A percentile compares a stretch with the other conserved stretches of the same genome.
These are phyloP conservation scores for Ophiostoma sp. DNA, from an alignment of 2,329 filamentous ascomycete species.

Conservation along the genomic window DNA sequence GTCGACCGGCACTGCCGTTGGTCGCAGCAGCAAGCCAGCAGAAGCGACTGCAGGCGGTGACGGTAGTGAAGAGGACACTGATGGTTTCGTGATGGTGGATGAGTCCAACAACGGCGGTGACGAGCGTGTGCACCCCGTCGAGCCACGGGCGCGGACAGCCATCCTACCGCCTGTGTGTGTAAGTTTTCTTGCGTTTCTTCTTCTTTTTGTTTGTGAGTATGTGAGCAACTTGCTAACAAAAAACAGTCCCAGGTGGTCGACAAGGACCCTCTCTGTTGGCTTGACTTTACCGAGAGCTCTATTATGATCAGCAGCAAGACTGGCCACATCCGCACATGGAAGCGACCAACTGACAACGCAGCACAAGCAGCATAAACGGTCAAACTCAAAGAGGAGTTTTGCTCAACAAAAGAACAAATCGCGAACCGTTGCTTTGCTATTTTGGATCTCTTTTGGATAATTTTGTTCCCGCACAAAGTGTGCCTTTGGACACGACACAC, in stretches of 20 bases:
- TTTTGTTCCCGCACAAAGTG: background rate
- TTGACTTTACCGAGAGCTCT: conserved; percentile 90
- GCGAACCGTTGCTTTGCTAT: background rate
- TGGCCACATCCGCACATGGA: conserved; percentile 61
- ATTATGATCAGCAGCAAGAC: conserved; percentile 91
- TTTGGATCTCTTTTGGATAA: background rate
- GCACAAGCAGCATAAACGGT: conserved; percentile 30
- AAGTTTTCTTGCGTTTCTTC: conserved; percentile 36
- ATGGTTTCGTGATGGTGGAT: conserved; percentile 42
- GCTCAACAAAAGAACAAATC: background rate
- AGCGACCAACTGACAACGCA: conserved; percentile 43
- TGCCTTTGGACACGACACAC: background rate
- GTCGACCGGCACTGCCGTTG: conserved; percentile 13
- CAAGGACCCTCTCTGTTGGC: conserved; percentile 81
- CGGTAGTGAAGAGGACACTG: conserved; percentile 53
- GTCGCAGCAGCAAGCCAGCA: conserved; percentile 35
- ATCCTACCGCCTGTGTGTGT: conserved; percentile 90
- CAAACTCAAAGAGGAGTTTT: background rate
- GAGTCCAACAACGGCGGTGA: conserved; percentile 42
- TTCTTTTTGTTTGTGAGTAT: background rate
- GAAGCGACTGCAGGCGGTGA: conserved; percentile 49
- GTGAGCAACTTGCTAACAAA: background rate
- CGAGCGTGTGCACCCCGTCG: conserved; percentile 71
- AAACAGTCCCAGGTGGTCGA: conserved; percentile 76
- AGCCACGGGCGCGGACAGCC: conserved; percentile 79